Evolutionary conservation across 768 basidiomycete genomes (phyloP).

Genomic region (Phanerochaete sordida): DNA sequence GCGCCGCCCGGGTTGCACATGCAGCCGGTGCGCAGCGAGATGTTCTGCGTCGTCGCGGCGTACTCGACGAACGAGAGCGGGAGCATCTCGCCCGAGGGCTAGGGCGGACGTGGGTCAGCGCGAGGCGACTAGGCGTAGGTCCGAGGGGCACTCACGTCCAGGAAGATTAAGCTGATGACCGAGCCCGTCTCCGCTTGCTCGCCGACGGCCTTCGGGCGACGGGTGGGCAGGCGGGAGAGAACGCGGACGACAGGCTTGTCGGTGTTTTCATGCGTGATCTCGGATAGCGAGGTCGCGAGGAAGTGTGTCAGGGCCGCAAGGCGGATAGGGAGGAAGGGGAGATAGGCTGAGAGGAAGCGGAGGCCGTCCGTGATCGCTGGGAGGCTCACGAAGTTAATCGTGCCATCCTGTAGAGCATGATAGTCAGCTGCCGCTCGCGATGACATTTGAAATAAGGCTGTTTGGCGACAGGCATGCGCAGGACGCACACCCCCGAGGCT

Average conservation of each 20-base stretch:
- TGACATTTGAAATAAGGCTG: constrained; percentile 2
- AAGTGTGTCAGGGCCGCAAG: constrained; percentile 67
- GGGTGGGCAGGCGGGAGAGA: constrained; percentile 57
- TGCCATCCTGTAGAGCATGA: constrained; percentile 61
- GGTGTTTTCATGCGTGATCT: constrained; percentile 58
- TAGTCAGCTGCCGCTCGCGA: constrained; percentile 8
- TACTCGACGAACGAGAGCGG: constrained; percentile 74
- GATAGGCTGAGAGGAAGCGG: constrained; percentile 71
- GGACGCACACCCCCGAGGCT: background rate
- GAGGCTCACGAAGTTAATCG: constrained; percentile 76
- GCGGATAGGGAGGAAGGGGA: constrained; percentile 75
- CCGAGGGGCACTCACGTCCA: constrained; percentile 47
- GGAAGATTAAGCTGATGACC: constrained; percentile 57
- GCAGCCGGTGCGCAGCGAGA: constrained; percentile 81
- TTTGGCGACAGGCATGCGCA: background rate
- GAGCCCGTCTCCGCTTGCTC: constrained; percentile 67
- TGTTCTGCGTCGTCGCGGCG: constrained; percentile 56
- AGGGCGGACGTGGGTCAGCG: constrained; percentile 8
- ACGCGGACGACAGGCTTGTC: constrained; percentile 63
- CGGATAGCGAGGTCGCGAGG: constrained; percentile 51
- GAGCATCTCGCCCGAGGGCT: constrained; percentile 66
- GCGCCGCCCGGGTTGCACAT: constrained; percentile 89
- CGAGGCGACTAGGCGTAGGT: no score
- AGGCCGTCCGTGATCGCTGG: constrained; percentile 79
- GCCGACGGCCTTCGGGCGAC: constrained; percentile 51